phyloP scores from a whole-genome alignment of 352 stramenopile species.

The Phytopythium cucurbitacearum region DNA sequence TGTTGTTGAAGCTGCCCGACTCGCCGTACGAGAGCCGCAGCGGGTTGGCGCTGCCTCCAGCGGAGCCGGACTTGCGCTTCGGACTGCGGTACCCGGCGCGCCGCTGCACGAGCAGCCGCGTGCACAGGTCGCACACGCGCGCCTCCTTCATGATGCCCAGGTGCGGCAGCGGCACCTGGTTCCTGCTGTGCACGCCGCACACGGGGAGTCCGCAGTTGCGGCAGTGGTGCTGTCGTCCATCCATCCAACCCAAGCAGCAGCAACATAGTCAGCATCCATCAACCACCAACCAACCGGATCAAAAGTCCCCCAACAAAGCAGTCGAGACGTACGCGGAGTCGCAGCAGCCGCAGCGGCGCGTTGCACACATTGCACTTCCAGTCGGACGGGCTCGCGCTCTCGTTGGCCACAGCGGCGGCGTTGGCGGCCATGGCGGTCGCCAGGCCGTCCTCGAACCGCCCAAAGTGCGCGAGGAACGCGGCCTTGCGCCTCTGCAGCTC shows the following conservation, averaged over 20 bases:
- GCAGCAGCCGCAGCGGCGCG: conserved; percentile 36
- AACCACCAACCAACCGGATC: neutral
- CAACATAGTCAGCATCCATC: neutral
- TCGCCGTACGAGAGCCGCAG: conserved; percentile 14
- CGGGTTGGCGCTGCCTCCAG: conserved; percentile 11
- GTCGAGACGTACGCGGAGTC: conserved; percentile 33
- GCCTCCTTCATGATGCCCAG: conserved; percentile 72
- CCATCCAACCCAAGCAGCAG: neutral
- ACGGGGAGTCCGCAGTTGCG: conserved; percentile 61
- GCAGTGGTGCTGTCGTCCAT: conserved; percentile 41
- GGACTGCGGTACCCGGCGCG: conserved; percentile 61
- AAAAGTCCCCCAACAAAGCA: conserved; percentile 6
- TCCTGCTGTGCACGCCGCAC: conserved; percentile 72
- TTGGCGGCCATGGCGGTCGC: conserved; percentile 4
- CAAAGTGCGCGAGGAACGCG: conserved; percentile 47
- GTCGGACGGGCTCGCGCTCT: conserved; percentile 15
- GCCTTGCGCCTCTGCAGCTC: conserved; percentile 42
- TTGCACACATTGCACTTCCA: conserved; percentile 74
- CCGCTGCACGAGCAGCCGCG: conserved; percentile 58
- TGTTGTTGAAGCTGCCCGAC: conserved; percentile 4
- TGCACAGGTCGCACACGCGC: conserved; percentile 72
- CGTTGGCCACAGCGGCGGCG: conserved; percentile 2
- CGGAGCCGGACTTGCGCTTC: conserved; percentile 2
- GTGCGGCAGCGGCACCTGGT: conserved; percentile 71
- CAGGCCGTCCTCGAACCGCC: conserved; percentile 13